Percentiles rank a stretch among this genome's conserved stretches.
These are phyloP conservation scores for Juglanconis juglandina DNA, from an alignment of 2,329 filamentous ascomycete genomes.

Conservation along the genomic window DNA sequence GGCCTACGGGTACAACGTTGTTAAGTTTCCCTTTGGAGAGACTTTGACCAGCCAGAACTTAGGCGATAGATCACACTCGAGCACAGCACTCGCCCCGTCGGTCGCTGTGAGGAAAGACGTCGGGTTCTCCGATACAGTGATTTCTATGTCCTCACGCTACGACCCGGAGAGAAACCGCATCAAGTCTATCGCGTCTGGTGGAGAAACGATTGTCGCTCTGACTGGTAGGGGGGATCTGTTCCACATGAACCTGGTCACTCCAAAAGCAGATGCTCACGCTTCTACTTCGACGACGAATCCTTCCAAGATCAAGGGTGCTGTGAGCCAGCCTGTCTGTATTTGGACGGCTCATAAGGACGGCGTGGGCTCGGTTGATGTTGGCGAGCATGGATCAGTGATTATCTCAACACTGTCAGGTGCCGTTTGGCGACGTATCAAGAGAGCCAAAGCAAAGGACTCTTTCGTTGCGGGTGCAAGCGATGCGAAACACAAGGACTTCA, in stretches of 20 bases:
- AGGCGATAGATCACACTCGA: slow-evolving; percentile 27
- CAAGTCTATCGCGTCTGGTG: slow-evolving; percentile 74
- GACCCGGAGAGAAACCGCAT: slow-evolving; percentile 66
- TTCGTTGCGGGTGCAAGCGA: slow-evolving; percentile 45
- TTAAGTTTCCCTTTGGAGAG: slow-evolving; percentile 74
- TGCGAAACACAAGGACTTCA: slow-evolving; percentile 79
- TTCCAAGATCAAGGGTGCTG: slow-evolving; percentile 78
- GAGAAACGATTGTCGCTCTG: slow-evolving; percentile 86
- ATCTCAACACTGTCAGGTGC: slow-evolving; percentile 89
- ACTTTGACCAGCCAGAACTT: slow-evolving; percentile 66
- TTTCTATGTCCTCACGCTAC: slow-evolving; percentile 63
- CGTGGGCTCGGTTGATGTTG: slow-evolving; percentile 80
- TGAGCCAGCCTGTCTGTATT: slow-evolving; percentile 74
- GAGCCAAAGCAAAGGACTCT: slow-evolving; percentile 73
- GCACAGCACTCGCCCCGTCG: too few species aligned
- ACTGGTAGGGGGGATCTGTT: slow-evolving; percentile 84
- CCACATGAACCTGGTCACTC: slow-evolving; percentile 68
- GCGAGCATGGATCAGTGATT: slow-evolving; percentile 91
- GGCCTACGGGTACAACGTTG: slow-evolving; percentile 90
- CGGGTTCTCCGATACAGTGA: slow-evolving; percentile 32
- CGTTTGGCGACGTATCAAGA: slow-evolving; percentile 85
- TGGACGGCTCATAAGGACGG: slow-evolving; percentile 89
- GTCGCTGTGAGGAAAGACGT: too few species aligned
- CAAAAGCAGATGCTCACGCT: slow-evolving; percentile 60
- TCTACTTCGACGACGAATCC: slow-evolving; percentile 84